These are phyloP conservation scores for Paracoccidioides lutzii DNA, from an alignment of 2,329 filamentous ascomycete species.

Conservation along the genomic window DNA sequence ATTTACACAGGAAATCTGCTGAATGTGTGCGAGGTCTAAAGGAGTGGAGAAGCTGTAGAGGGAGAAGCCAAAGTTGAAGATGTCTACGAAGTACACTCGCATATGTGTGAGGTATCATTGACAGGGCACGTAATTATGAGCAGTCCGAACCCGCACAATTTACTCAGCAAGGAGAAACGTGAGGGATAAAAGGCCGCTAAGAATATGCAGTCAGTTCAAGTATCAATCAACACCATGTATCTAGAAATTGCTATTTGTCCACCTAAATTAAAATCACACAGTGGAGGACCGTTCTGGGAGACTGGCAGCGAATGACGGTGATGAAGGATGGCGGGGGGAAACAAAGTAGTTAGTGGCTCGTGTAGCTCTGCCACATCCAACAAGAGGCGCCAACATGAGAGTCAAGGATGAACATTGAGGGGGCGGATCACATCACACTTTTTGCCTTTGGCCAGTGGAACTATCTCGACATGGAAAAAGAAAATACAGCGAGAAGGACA, in stretches of 20 bases:
- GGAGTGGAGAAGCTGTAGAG: not conserved
- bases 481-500: not conserved
- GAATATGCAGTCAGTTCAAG: not conserved
- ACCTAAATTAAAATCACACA: not conserved
- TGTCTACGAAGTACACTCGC: not conserved
- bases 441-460: not conserved
- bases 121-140: slow-evolving; percentile 2
- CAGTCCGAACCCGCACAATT: not conserved
- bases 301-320: slow-evolving; percentile 3
- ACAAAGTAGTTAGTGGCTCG: slow-evolving; percentile 1
- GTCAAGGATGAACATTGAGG: not conserved
- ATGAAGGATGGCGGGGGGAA: not conserved
- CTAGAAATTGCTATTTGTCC: slow-evolving; percentile 1
- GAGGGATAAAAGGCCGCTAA: not conserved
- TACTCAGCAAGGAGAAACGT: not conserved
- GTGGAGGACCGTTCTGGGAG: not conserved
- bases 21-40: not conserved
- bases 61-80: not conserved
- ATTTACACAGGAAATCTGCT: not conserved
- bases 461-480: not conserved
- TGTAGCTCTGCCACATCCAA: not conserved
- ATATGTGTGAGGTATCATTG: not conserved
- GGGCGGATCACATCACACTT: not conserved
- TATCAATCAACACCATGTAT: not conserved
- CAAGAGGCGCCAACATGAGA: not conserved